These are phyloP conservation scores for Hibiscus tridactylites DNA, from an alignment of 345 rosid species.

Conservation along the genomic window DNA sequence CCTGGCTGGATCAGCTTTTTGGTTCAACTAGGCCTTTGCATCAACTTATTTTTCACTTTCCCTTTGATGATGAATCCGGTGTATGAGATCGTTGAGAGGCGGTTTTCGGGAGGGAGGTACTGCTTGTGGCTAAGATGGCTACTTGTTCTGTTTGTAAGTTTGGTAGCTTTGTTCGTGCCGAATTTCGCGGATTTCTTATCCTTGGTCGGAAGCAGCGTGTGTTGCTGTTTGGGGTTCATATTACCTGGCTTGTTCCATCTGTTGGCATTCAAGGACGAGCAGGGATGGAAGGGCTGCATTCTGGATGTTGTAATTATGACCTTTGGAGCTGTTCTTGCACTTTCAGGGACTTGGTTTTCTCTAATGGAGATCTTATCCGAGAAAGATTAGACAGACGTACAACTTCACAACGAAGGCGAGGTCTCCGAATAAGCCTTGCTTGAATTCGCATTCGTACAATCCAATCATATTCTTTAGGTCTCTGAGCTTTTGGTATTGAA, in stretches of 20 bases:
- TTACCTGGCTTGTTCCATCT: conserved; percentile 76
- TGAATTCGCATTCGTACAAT: background rate
- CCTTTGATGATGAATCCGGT: conserved; percentile 94
- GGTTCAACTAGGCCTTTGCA: conserved; percentile 75
- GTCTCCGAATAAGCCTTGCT: background rate
- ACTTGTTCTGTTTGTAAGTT: conserved; percentile 51
- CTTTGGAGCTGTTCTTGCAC: conserved; percentile 48
- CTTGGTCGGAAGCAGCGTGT: conserved; percentile 80
- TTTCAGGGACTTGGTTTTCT: conserved; percentile 74
- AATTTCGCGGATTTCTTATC: conserved; percentile 85
- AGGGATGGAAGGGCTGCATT: conserved; percentile 44
- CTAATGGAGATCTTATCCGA: conserved; percentile 53
- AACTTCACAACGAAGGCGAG: background rate
- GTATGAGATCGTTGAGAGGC: conserved; percentile 76
- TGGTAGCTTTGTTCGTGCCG: conserved; percentile 67
- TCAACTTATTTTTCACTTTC: conserved; percentile 82
- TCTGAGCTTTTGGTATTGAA: conserved; percentile 23
- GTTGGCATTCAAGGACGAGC: conserved; percentile 71
- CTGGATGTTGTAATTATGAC: conserved; percentile 42
- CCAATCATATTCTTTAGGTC: background rate
- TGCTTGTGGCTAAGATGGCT: conserved; percentile 78
- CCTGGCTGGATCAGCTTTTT: conserved; percentile 44
- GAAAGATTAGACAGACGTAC: conserved; percentile 16
- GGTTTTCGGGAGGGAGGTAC: conserved; percentile 47
- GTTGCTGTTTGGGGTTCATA: conserved; percentile 71